Evolutionary conservation across 2,329 filamentous ascomycete genomes (phyloP).

Genomic region (Fusarium torreyae): DNA sequence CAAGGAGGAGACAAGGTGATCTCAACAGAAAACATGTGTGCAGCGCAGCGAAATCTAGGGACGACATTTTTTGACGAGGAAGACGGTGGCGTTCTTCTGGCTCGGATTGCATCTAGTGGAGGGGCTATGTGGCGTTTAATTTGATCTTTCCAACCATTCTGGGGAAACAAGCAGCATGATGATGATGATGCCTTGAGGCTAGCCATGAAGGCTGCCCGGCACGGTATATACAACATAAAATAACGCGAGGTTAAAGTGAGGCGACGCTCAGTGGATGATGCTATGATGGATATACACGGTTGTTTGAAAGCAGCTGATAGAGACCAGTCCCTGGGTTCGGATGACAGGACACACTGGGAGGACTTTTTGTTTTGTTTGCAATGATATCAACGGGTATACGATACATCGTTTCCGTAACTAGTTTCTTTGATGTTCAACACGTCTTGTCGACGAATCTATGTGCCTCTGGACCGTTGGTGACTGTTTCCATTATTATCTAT

Average conservation of each 20-base stretch:
- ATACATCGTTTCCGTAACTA: constrained; percentile 45
- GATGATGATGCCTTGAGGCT: constrained; percentile 32
- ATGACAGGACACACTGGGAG: constrained; percentile 30
- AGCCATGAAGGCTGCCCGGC: constrained; percentile 39
- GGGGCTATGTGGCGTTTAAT: constrained; percentile 44
- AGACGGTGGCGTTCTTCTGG: constrained; percentile 47
- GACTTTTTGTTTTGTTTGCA: constrained; percentile 42
- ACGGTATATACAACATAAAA: constrained; percentile 39
- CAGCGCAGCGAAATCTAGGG: constrained; percentile 32
- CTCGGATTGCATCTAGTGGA: constrained; percentile 41
- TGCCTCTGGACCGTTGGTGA: background rate
- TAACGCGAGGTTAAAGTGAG: constrained; percentile 27
- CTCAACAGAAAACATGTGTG: background rate
- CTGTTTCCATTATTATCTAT: background rate
- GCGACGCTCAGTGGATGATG: constrained; percentile 22
- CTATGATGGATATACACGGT: constrained; percentile 34
- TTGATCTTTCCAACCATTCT: constrained; percentile 44
- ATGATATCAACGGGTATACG: constrained; percentile 51
- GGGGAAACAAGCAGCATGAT: constrained; percentile 34
- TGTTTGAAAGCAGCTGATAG: constrained; percentile 40
- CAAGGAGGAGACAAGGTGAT: constrained; percentile 48
- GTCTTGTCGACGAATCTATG: constrained; percentile 12
- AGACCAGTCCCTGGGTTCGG: constrained; percentile 32
- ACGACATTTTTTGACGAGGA: constrained; percentile 30
- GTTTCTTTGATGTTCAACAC: constrained; percentile 38